These are phyloP conservation scores for Secale cereale DNA, from an alignment of 176 grass and related monocot species.

Conservation along the genomic window DNA sequence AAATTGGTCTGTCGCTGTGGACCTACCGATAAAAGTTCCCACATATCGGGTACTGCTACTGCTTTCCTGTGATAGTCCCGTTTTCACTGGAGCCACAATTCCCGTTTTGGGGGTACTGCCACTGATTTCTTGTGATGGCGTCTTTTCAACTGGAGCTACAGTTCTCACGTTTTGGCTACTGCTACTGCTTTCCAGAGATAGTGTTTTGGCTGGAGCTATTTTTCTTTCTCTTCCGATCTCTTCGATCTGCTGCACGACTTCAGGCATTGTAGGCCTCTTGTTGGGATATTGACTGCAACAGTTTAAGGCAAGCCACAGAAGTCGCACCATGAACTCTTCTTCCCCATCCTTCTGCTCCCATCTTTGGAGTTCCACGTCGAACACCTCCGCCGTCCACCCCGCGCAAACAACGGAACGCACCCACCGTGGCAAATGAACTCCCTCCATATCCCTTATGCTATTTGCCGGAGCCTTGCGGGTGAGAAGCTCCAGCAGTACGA, in stretches of 20 bases:
- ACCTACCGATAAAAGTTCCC: neutral
- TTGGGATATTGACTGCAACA: neutral
- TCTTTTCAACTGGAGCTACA: neutral
- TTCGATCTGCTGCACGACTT: neutral
- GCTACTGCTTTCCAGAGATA: neutral
- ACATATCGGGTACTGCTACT: fast-evolving
- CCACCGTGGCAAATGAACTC: neutral
- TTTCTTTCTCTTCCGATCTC: neutral
- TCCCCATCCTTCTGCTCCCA: neutral
- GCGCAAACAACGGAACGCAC: neutral
- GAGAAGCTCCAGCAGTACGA: too few species aligned
- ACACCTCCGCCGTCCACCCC: neutral
- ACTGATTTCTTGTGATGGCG: neutral
- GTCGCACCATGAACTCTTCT: neutral
- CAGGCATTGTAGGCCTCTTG: neutral
- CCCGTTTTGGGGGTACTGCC: neutral
- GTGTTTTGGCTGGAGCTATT: too few species aligned
- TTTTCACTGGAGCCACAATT: too few species aligned
- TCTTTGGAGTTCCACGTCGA: neutral
- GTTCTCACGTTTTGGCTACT: neutral
- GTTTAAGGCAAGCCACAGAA: neutral
- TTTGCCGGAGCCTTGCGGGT: too few species aligned
- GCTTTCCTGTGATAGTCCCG: neutral
- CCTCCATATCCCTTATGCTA: neutral
- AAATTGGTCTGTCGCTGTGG: neutral